Base-by-base conservation (phyloP, 1,284 basidiomycete species). In the Rhodotorula sp. region DNA sequence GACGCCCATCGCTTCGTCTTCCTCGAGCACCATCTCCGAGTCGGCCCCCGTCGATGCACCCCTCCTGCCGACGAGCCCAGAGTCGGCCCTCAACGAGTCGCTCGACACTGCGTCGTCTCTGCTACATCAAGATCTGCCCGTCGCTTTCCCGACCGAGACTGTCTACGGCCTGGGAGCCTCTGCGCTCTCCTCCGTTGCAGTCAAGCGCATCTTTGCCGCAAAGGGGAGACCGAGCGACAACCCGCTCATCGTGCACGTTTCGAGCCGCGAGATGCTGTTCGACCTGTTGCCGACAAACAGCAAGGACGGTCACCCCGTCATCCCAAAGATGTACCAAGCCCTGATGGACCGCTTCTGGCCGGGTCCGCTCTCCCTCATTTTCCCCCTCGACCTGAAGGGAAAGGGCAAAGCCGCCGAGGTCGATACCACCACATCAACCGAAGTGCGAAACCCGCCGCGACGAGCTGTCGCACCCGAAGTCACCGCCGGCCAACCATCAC, bases 131-230 rank as follows among this genome's bases (percentile, higher is more conserved):
- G 75, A 78, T 3, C 69, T 79, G 46, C 79, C 83, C 22, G 91
- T 99, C 54, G 94, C 90, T 0, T 93, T 99, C 78, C 95, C 96
- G 0, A 98, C 96, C 44, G 96, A 99, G 82, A 99, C 96, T 0
- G 96, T 99, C 30, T 99, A 99, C 80, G 96, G 96, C 1, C 87
- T 99, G 6, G 96, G 92, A 30, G 96, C 93, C 0, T 84, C 89
- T 51, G 94, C 95, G 0, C 83, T 95, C 53, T 78, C 80, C 49
- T 83, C 88, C 69, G 77, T 86, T 0, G 93, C 94, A 14, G 85
- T 87, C 6, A 80, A 84, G 2, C 85, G 85, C 72, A 95, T 99
- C 77, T 99, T 95, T 81, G 83, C 85, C 17, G 91, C 91, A 68
- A 99, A 99, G 79, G 91, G 93, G 53, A 85, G 96, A 59, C 96